These are phyloP conservation scores for Suaeda aralocaspica DNA, from an alignment of 148 eudicot species.

Conservation along the genomic window DNA sequence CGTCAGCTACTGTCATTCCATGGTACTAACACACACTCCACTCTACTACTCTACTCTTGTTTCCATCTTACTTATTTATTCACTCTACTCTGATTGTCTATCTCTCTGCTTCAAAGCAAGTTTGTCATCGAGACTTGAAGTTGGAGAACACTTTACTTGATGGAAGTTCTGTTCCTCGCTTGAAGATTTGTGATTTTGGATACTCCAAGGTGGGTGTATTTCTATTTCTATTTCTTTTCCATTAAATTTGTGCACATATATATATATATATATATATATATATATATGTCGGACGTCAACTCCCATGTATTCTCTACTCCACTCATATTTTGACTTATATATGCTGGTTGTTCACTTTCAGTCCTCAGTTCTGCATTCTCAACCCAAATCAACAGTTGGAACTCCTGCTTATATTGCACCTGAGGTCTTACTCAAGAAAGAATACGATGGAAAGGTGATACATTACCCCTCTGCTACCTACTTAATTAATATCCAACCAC, in stretches of 20 bases:
- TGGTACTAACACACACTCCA: no score
- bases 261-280: no score
- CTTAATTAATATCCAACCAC: no score
- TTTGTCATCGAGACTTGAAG: constrained; percentile 89
- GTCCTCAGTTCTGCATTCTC: constrained; percentile 93
- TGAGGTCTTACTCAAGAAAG: constrained; percentile 78
- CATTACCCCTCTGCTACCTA: neutral
- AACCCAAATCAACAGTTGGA: constrained; percentile 94
- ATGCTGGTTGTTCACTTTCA: constrained; percentile 35
- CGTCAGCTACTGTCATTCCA: constrained; percentile 93
- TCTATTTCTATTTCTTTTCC: neutral
- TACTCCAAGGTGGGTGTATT: constrained; percentile 64
- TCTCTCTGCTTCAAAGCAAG: constrained; percentile 58
- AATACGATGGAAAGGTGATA: constrained; percentile 81
- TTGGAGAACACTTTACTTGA: constrained; percentile 84
- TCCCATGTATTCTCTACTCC: neutral
- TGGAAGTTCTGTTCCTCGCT: constrained; percentile 87
- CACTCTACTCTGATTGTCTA: no score
- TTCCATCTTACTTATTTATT: no score
- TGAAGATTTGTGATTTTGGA: constrained; percentile 96
- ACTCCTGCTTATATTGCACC: constrained; percentile 98
- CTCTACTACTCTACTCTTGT: no score
- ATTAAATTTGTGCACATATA: no score
- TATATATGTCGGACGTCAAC: no score
- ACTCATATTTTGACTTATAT: constrained; percentile 7